Evolutionary conservation across 148 eudicot genomes (phyloP).

Genomic region (Camellia japonica): DNA sequence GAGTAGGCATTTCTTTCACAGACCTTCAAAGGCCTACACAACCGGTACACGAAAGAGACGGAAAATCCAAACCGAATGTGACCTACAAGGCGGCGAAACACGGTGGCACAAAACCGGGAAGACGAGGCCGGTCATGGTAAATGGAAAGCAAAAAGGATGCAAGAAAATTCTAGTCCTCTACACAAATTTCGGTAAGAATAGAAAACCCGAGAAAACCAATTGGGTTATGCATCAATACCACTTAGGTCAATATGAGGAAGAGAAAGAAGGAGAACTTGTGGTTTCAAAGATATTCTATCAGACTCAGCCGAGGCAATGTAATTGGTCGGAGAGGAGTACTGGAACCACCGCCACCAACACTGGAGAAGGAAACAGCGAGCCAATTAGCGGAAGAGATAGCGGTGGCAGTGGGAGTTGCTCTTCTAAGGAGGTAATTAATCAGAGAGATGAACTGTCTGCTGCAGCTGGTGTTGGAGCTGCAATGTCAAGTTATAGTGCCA

Average conservation of each 20-base stretch:
- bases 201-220: constrained; percentile 91
- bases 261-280: constrained; percentile 88
- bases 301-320: constrained; percentile 89
- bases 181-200: constrained; percentile 85
- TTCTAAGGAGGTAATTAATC: constrained; percentile 50
- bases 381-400: constrained; percentile 1
- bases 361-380: neutral
- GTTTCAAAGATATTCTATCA: constrained; percentile 96
- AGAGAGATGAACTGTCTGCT: constrained; percentile 46
- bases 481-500: constrained; percentile 35
- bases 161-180: constrained; percentile 88
- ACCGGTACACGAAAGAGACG: constrained; percentile 92
- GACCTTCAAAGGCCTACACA: constrained; percentile 97
- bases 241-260: constrained; percentile 87
- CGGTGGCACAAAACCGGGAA: constrained; percentile 99
- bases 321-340: constrained; percentile 46
- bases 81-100: constrained; percentile 90
- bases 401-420: constrained; percentile 55
- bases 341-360: neutral
- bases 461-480: constrained; percentile 37
- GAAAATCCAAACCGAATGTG: constrained; percentile 93
- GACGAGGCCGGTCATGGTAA: constrained; percentile 88
- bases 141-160: constrained; percentile 89
- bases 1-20: constrained; percentile 92
- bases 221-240: constrained; percentile 99